Percentiles rank a stretch among this genome's conserved stretches.
phyloP scores from a whole-genome alignment of 805 yeast species.

The Dipodascus albidus region DNA sequence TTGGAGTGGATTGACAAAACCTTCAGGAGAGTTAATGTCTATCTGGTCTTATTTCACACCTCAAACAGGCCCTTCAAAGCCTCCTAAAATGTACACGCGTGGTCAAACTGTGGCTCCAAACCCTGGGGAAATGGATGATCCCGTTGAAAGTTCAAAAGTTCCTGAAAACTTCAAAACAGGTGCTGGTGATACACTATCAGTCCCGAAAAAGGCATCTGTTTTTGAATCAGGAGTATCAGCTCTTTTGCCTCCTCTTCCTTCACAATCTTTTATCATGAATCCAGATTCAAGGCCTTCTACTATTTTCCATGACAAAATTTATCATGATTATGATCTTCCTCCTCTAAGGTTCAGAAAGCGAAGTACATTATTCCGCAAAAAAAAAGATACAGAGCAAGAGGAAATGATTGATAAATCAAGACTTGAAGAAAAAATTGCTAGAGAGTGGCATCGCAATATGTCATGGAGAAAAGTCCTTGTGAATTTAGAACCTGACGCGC shows the following conservation, averaged over 20 bases:
- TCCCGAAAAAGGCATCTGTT: conserved; percentile 48
- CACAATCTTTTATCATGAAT: conserved; percentile 50
- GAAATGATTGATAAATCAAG: conserved; percentile 25
- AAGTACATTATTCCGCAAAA: conserved; percentile 3
- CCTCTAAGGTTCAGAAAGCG: conserved; percentile 27
- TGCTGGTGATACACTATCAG: conserved; percentile 3
- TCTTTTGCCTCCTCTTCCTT: conserved; percentile 71
- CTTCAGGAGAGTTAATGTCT: neutral
- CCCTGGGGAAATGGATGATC: conserved; percentile 9
- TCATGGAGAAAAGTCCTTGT: conserved; percentile 89
- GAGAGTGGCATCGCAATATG: conserved; percentile 76
- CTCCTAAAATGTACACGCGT: conserved; percentile 18
- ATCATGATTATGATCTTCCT: conserved; percentile 57
- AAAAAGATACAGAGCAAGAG: conserved; percentile 2
- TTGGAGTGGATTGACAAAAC: conserved; percentile 12
- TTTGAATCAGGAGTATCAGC: conserved; percentile 69
- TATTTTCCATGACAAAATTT: conserved; percentile 74
- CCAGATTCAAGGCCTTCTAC: conserved; percentile 54
- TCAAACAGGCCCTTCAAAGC: conserved; percentile 17
- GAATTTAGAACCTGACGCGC: conserved; percentile 83
- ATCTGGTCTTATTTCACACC: conserved; percentile 19
- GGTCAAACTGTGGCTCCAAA: conserved; percentile 15
- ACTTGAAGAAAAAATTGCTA: conserved; percentile 71
- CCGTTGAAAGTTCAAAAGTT: conserved; percentile 7
- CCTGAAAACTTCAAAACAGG: neutral